Base-by-base conservation (phyloP, 176 grass and related monocot genomes). In the Oryza rufipogon region DNA sequence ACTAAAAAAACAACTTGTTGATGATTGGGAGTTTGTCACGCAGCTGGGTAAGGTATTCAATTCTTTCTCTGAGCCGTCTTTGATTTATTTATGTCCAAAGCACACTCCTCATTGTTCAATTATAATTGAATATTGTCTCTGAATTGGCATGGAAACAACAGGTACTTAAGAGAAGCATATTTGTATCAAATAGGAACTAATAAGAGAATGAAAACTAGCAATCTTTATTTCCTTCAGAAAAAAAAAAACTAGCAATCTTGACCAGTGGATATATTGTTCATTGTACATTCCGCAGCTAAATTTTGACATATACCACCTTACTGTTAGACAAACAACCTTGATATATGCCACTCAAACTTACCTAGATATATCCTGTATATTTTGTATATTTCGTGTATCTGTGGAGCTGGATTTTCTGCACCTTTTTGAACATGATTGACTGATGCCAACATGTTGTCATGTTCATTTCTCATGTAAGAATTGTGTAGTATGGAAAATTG, bases 1-100 rank as follows among this genome's bases (percentile, higher is more conserved):
- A 61, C 77, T 98, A 28, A 98, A 98, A 89, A 98, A 98, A 74
- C 96, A 98, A 83, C 83, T 98, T 69, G 89, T 93, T 78, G 96
- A 98, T 88, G 96, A 98, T 83, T 88, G 87, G 84, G 96, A 98
- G 66, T 89, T 87, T 92, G 92, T 98, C 48, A 92, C 93, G 69
- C 96, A 95, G 85, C 49, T 98, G 87, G 96, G 93, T 85, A 98
- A 98, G 96, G 96, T 98, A 94, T 78, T 74, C 66, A 66, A 32
- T 19, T 79, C 83, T 84, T 51, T 81, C 6, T 81, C 83, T 51
- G 11, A 69, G 39, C 46, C 22, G 3, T 39, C 4, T 84, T 90
- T n/a, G 52, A 75, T 78, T 28, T 34, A 68, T 76, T 4, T 32
- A 32, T 81, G 44, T 76, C 2, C 23, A 39, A 30, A n/a, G 68